These are phyloP conservation scores for Mortierella sp. DNA, from an alignment of 371 early-diverging fungal genomes.

Conservation along the genomic window DNA sequence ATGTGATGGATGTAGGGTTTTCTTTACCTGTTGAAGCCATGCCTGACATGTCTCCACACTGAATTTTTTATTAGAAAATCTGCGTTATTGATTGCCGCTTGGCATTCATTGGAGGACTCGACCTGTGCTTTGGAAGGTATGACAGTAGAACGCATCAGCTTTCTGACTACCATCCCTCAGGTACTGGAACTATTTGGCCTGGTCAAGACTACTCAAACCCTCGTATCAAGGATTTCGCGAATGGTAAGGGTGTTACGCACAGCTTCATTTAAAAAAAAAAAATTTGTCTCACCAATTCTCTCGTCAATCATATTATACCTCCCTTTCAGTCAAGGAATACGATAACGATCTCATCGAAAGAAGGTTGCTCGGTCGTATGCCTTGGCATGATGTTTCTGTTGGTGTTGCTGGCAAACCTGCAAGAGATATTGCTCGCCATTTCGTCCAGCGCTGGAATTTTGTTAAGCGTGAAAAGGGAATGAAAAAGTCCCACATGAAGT, in stretches of 20 bases:
- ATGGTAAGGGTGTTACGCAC: slow-evolving; percentile 61
- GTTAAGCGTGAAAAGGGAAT: slow-evolving; percentile 78
- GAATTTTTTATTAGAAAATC: slow-evolving; percentile 77
- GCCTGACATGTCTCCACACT: background rate
- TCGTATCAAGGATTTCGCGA: slow-evolving; percentile 89
- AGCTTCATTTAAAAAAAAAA: background rate
- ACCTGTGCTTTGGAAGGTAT: slow-evolving; percentile 93
- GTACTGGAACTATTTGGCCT: slow-evolving; percentile 70
- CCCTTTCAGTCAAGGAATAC: slow-evolving; percentile 47
- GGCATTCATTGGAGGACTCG: slow-evolving; percentile 94
- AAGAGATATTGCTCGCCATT: slow-evolving; percentile 89
- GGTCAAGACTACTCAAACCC: slow-evolving; percentile 96
- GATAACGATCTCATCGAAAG: slow-evolving; percentile 39
- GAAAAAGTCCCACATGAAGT: slow-evolving; percentile 73
- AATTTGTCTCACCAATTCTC: background rate
- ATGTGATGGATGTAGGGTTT: background rate
- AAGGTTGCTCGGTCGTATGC: slow-evolving; percentile 80
- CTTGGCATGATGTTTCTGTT: slow-evolving; percentile 95
- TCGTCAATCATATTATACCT: background rate
- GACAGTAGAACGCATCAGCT: slow-evolving; percentile 87
- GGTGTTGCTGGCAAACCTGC: slow-evolving; percentile 70
- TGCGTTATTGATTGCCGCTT: slow-evolving; percentile 86
- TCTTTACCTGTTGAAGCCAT: background rate
- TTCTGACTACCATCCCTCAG: slow-evolving; percentile 74
- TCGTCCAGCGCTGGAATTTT: slow-evolving; percentile 95